phyloP scores from a whole-genome alignment of 768 basidiomycete genomes.

The Lentinus tigrinus region DNA sequence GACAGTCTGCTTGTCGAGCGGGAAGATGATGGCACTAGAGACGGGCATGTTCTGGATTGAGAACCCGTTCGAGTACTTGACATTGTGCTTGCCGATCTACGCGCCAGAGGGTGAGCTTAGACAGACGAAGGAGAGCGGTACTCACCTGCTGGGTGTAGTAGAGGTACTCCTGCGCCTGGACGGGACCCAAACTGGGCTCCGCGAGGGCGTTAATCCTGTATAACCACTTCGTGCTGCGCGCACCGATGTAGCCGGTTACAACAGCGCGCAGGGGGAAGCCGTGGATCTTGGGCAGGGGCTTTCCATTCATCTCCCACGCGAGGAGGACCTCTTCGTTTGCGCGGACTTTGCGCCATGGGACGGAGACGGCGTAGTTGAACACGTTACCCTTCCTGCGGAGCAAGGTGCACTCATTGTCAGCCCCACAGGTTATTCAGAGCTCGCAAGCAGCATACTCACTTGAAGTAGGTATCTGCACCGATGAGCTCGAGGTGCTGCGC shows the following conservation, averaged over 20 bases:
- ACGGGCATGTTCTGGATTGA: slow-evolving; percentile 60
- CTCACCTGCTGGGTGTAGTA: slow-evolving; percentile 49
- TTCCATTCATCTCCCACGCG: slow-evolving; percentile 53
- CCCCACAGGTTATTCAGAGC: neutral
- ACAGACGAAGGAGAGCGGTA: neutral
- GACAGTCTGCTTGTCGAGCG: slow-evolving; percentile 43
- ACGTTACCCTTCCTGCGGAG: slow-evolving; percentile 34
- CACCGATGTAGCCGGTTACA: slow-evolving; percentile 54
- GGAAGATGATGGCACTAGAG: slow-evolving; percentile 51
- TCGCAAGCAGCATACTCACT: slow-evolving; percentile 29
- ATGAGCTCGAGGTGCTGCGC: slow-evolving; percentile 54
- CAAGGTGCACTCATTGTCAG: neutral
- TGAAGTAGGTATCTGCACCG: slow-evolving; percentile 58
- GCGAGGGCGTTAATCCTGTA: slow-evolving; percentile 49
- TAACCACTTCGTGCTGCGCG: slow-evolving; percentile 54
- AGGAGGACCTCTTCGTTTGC: slow-evolving; percentile 49
- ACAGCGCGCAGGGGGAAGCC: slow-evolving; percentile 51
- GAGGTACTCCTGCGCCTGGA: slow-evolving; percentile 52
- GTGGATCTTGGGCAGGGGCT: slow-evolving; percentile 50
- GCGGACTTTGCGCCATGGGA: slow-evolving; percentile 49
- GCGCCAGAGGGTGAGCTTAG: neutral
- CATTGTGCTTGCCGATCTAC: slow-evolving; percentile 53
- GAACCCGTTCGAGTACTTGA: slow-evolving; percentile 52
- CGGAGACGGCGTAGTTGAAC: slow-evolving; percentile 47
- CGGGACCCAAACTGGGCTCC: slow-evolving; percentile 50